These are phyloP conservation scores for Persicaria tinctoria DNA, from an alignment of 148 eudicot species.

Conservation along the genomic window DNA sequence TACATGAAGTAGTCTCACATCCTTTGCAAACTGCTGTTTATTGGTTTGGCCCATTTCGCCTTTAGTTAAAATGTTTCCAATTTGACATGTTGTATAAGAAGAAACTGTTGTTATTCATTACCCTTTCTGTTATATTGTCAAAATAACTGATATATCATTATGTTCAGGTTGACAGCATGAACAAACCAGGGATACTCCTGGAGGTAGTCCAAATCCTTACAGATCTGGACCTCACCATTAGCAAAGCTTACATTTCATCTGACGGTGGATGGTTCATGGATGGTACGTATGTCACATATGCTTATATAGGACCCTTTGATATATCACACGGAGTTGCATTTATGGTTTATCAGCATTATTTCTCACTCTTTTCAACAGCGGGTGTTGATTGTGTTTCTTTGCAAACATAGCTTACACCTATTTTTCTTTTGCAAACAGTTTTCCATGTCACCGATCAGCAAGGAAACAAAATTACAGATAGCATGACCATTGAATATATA, in stretches of 20 bases:
- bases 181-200: constrained; percentile 75
- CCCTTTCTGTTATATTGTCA: constrained; percentile 1
- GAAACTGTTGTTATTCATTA: background rate
- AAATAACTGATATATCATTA: background rate
- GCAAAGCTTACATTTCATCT: constrained; percentile 89
- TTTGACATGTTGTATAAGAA: background rate
- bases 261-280: constrained; percentile 99
- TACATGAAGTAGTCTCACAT: constrained; percentile 2
- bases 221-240: constrained; percentile 67
- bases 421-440: constrained; percentile 29
- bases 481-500: constrained; percentile 46
- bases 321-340: background rate
- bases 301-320: background rate
- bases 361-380: background rate
- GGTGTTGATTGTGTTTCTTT: background rate
- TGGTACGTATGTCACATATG: constrained; percentile 31
- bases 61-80: too few relatives aligned
- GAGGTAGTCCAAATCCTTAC: constrained; percentile 81
- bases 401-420: background rate
- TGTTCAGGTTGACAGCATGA: constrained; percentile 78
- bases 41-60: background rate
- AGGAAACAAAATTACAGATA: constrained; percentile 63
- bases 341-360: background rate
- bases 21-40: background rate
- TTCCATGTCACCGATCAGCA: constrained; percentile 76